Evolutionary conservation across 352 stramenopile genomes (phyloP).

Genomic region (Globisporangium canariense): DNA sequence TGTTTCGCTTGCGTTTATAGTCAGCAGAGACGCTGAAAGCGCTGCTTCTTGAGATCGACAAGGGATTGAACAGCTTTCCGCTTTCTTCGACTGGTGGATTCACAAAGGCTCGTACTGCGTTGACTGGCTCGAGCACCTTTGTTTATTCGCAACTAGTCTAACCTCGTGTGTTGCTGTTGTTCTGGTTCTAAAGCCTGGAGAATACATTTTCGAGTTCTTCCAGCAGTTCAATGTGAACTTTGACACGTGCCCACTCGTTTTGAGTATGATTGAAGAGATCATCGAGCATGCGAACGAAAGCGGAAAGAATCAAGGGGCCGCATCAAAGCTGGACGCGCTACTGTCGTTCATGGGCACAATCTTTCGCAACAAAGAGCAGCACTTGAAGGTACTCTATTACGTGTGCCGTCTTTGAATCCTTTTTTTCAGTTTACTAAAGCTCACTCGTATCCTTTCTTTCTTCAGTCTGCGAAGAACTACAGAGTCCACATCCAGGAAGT

Average conservation of each 20-base stretch:
- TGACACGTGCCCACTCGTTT: slow-evolving; percentile 80
- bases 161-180: neutral
- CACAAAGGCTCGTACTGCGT: slow-evolving; percentile 57
- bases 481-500: slow-evolving; percentile 89
- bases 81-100: slow-evolving; percentile 67
- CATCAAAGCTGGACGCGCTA: slow-evolving; percentile 77
- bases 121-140: neutral
- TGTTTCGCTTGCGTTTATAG: slow-evolving; percentile 19
- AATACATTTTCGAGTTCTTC: slow-evolving; percentile 92
- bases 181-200: slow-evolving; percentile 41
- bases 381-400: slow-evolving; percentile 39
- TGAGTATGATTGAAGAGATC: slow-evolving; percentile 88
- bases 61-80: slow-evolving; percentile 74
- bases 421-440: neutral
- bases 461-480: slow-evolving; percentile 72
- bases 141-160: neutral
- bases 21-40: slow-evolving; percentile 78
- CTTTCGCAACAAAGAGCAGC: slow-evolving; percentile 80
- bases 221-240: slow-evolving; percentile 89
- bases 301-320: slow-evolving; percentile 55
- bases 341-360: slow-evolving; percentile 85
- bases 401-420: neutral
- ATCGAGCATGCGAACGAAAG: slow-evolving; percentile 77
- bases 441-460: slow-evolving; percentile 1
- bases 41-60: slow-evolving; percentile 83